These are phyloP conservation scores for Fusarium tanahbumbuense DNA, from an alignment of 2,329 filamentous ascomycete species.

Conservation along the genomic window DNA sequence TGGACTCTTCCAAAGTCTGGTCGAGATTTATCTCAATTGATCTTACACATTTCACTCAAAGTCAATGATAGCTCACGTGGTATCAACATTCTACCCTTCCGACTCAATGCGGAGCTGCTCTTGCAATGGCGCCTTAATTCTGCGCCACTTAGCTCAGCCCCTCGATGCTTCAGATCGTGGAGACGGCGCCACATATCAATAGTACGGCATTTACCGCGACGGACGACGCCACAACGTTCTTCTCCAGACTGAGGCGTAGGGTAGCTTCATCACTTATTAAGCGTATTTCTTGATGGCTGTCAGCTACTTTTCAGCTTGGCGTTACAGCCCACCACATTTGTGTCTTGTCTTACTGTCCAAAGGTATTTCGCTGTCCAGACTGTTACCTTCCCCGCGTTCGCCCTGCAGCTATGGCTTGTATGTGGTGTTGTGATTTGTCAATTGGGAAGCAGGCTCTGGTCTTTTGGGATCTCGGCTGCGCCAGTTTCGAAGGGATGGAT, in stretches of 20 bases:
- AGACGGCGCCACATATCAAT: not conserved
- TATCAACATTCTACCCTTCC: not conserved
- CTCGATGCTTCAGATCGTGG: not conserved
- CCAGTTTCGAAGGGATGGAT: not conserved
- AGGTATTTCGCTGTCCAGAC: not conserved
- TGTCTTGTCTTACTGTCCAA: not conserved
- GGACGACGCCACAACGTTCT: not conserved
- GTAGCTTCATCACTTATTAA: not conserved
- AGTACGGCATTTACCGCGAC: too few relatives aligned
- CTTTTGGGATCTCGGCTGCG: not conserved
- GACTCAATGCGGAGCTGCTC: not conserved
- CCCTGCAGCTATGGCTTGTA: slow-evolving; percentile 3
- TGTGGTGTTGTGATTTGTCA: not conserved
- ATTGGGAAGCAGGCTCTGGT: slow-evolving; percentile 5
- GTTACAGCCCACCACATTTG: not conserved
- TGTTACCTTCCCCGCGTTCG: not conserved
- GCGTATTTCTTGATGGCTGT: not conserved
- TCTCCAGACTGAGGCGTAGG: not conserved
- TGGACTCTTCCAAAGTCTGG: not conserved
- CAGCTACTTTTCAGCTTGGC: slow-evolving; percentile 22
- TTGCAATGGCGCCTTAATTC: not conserved
- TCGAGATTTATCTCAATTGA: not conserved
- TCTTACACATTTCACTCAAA: not conserved
- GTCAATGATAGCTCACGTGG: not conserved
- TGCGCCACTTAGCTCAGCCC: not conserved